Evolutionary conservation across 371 early-diverging fungal species (phyloP), one percentile per base, ranked within the genome.

Genomic region (Fennellomyces sp.): DNA sequence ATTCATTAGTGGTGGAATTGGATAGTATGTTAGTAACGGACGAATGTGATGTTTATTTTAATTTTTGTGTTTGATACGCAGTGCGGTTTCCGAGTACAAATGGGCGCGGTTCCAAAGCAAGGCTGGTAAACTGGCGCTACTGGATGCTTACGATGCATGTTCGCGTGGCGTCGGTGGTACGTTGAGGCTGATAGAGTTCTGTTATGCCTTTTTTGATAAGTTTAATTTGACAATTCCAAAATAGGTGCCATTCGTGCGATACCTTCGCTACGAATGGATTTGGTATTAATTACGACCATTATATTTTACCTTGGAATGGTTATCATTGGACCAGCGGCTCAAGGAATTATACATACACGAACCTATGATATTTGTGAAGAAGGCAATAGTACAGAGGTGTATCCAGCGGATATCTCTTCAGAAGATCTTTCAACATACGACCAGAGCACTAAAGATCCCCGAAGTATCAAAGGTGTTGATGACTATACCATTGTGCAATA

Each of bases 111-210:
- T 73, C 19, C 45, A 41, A 30, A 38, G 59, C 4, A n/a, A 53
- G 12, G 63, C 66, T n/a, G 50, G 58, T 12, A 27, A 52, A 41
- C 25, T 69, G 27, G 52, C 70, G 15, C 12, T 62, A 23, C 26
- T 67, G 21, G 70, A 74, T 27, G 29, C 68, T 0, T 74, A 70
- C 35, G 74, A 74, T 60, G 60, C 55, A 11, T 70, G 71, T 31
- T 59, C 68, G 7, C 57, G 74, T 12, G 71, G 74, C n/a, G 41
- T 74, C 2, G 54, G 61, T 38, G 69, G 72, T 68, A 63, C n/a
- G 61, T 36, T 8, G 35, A 15, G 8, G 8, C 1, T 0, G 6
- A 33, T 5, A 12, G 7, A 21, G 12, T 19, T 7, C 12, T 19
- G 5, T 7, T 47, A 0, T 26, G 1, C 12, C 8, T 29, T 36